phyloP scores from a whole-genome alignment of 83 land plant genomes.

The Picea abies region DNA sequence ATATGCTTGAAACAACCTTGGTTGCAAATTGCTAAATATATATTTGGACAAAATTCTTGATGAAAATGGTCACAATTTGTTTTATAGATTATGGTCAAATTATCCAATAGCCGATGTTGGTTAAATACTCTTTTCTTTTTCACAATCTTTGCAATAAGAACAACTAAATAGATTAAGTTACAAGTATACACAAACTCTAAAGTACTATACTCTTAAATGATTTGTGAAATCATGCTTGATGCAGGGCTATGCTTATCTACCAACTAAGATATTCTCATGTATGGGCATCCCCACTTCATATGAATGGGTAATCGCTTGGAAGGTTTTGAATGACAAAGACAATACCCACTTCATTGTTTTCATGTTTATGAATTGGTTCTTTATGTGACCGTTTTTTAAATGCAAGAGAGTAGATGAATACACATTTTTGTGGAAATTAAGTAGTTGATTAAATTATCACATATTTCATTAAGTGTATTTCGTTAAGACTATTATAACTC shows the following conservation, averaged over 20 bases:
- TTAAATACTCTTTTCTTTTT: not conserved
- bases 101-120: constrained; percentile 62
- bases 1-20: constrained; percentile 85
- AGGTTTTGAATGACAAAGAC: constrained; percentile 62
- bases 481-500: not conserved
- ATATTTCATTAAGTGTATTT: not conserved
- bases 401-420: not conserved
- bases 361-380: constrained; percentile 79
- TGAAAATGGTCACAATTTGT: constrained; percentile 59
- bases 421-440: not conserved
- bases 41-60: constrained; percentile 75
- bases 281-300: constrained; percentile 65
- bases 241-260: constrained; percentile 71
- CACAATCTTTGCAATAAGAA: not conserved
- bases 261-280: constrained; percentile 67
- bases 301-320: constrained; percentile 74
- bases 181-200: not conserved
- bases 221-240: not conserved
- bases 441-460: not conserved
- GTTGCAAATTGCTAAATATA: constrained; percentile 70
- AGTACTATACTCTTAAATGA: not conserved
- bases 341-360: constrained; percentile 56
- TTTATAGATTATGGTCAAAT: constrained; percentile 70
- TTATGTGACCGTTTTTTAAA: constrained; percentile 22
- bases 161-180: not conserved